A percentile compares a stretch with the other conserved stretches of the same genome.
phyloP scores from a whole-genome alignment of 306 rosid species.

The Parietaria judaica region DNA sequence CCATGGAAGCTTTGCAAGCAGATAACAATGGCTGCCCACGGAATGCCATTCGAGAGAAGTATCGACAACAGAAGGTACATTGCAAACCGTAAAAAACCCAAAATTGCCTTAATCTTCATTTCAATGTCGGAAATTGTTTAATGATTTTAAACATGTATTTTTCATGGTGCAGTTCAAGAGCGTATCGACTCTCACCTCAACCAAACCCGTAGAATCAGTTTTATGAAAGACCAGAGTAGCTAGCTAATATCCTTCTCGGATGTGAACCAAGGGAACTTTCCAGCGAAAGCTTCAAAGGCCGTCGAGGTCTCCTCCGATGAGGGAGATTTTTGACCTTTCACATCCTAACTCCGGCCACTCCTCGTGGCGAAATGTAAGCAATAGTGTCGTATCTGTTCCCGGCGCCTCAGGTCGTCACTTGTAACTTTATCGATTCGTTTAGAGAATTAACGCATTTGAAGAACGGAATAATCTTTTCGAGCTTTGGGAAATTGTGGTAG shows the following conservation, averaged over 20 bases:
- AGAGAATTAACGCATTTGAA: conserved; percentile 24
- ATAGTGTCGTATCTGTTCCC: conserved; percentile 21
- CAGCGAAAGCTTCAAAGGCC: conserved; percentile 6
- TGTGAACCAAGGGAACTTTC: conserved; percentile 10
- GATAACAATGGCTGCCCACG: conserved; percentile 50
- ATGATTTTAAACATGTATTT: too few relatives aligned
- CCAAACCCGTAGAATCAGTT: conserved; percentile 40
- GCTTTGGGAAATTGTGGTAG: conserved; percentile 24
- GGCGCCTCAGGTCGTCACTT: conserved; percentile 34
- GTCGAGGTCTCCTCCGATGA: conserved; percentile 14
- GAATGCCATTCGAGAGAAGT: conserved; percentile 66
- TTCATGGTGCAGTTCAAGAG: conserved; percentile 50
- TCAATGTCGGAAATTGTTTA: too few relatives aligned
- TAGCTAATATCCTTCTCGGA: conserved; percentile 15
- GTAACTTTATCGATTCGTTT: conserved; percentile 24
- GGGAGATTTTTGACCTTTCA: conserved; percentile 12
- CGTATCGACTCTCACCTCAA: conserved; percentile 50
- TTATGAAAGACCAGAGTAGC: conserved; percentile 34
- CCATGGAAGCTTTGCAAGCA: conserved; percentile 59
- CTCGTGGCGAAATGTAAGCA: conserved; percentile 16
- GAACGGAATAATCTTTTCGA: conserved; percentile 20
- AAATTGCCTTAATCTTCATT: too few relatives aligned
- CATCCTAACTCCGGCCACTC: conserved; percentile 14
- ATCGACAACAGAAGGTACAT: conserved; percentile 59
- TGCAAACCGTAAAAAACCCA: background rate